Evolutionary conservation across 257 asterid species (phyloP).

Genomic region (Striga asiatica): DNA sequence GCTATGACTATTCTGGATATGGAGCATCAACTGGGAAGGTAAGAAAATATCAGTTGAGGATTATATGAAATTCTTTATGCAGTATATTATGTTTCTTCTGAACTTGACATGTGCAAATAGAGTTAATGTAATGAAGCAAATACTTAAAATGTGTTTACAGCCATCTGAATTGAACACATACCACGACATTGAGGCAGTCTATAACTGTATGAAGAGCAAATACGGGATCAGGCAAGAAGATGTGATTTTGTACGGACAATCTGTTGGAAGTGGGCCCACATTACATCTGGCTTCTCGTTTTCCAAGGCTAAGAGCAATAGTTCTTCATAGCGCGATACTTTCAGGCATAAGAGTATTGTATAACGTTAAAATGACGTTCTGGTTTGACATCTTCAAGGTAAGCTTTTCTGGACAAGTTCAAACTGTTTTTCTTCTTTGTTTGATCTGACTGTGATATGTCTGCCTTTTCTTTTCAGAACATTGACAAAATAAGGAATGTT

Average conservation of each 20-base stretch:
- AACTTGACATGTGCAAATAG: background rate
- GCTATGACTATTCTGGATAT: conserved; percentile 96
- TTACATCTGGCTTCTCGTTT: conserved; percentile 75
- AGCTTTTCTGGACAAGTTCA: conserved; percentile 7
- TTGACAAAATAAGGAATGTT: conserved; percentile 82
- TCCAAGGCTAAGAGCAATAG: conserved; percentile 70
- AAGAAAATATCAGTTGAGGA: conserved; percentile 23
- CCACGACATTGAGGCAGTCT: conserved; percentile 88
- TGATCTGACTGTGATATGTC: conserved; percentile 12
- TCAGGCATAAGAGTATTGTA: conserved; percentile 93
- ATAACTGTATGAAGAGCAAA: conserved; percentile 67
- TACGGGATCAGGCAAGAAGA: conserved; percentile 89
- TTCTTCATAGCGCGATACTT: conserved; percentile 97
- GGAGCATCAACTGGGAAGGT: conserved; percentile 99
- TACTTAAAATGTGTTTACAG: conserved; percentile 32
- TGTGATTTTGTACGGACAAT: conserved; percentile 89
- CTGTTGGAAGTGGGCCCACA: conserved; percentile 97
- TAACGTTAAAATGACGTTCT: conserved; percentile 90
- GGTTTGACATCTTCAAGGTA: conserved; percentile 98
- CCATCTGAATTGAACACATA: conserved; percentile 95
- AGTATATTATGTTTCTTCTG: background rate
- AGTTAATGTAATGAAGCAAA: conserved; percentile 3
- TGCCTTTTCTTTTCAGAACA: conserved; percentile 50
- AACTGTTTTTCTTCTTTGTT: background rate
- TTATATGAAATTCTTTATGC: no score